Percentiles rank a stretch among this genome's conserved stretches.
These are phyloP conservation scores for Lavandula angustifolia DNA, from an alignment of 257 asterid genomes.

Conservation along the genomic window DNA sequence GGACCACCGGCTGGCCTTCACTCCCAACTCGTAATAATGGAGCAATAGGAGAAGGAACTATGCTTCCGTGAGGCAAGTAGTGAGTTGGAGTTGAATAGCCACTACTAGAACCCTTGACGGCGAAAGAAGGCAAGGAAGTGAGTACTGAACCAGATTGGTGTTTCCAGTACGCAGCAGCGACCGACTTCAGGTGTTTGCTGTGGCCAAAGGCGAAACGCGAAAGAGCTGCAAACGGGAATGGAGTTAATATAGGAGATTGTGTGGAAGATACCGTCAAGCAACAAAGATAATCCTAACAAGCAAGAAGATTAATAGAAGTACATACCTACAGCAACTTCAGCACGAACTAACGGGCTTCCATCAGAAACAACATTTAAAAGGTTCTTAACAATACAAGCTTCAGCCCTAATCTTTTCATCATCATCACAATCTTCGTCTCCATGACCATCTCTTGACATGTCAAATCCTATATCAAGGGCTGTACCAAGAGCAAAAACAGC, in stretches of 20 bases:
- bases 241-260: conserved; percentile 17
- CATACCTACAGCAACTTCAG: conserved; percentile 98
- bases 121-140: conserved; percentile 81
- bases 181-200: conserved; percentile 86
- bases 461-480: conserved; percentile 78
- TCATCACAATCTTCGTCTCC: conserved; percentile 87
- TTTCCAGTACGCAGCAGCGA: conserved; percentile 88
- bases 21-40: conserved; percentile 66
- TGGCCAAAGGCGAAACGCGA: conserved; percentile 98
- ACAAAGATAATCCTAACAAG: conserved; percentile 19
- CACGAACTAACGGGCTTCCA: conserved; percentile 97
- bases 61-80: conserved; percentile 68
- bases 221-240: conserved; percentile 63
- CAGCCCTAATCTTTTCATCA: conserved; percentile 88
- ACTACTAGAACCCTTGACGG: conserved; percentile 67
- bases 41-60: conserved; percentile 65
- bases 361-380: conserved; percentile 80
- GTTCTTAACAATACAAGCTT: conserved; percentile 69
- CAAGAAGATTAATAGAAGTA: conserved; percentile 19
- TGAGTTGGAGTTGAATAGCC: conserved; percentile 85
- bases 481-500: conserved; percentile 93
- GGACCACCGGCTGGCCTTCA: conserved; percentile 56
- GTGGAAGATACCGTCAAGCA: not conserved
- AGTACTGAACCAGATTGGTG: conserved; percentile 77
- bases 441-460: conserved; percentile 70